Evolutionary conservation across 2,329 filamentous ascomycete species (phyloP), one percentile per base, ranked within the genome.

Genomic region (Lachnellula arida): DNA sequence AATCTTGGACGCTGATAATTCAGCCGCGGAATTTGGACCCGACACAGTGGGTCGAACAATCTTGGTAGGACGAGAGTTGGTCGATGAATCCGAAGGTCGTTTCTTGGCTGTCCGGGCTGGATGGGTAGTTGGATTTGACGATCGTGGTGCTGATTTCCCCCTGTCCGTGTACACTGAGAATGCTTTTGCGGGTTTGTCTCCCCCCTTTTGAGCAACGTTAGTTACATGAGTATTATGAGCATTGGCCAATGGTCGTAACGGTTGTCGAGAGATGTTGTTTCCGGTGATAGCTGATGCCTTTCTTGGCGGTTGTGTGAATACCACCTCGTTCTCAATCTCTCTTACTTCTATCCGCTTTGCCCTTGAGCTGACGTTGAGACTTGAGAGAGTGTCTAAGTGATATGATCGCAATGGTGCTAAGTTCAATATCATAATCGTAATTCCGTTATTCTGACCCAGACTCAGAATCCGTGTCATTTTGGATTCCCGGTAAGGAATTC

Each of bases 391-490:
- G 70, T 97, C 93, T 40, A 96, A 80, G 68, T 97, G 93, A 69
- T 96, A 97, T 64, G 89, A 91, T 60, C 89, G 85, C n/a, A 95
- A 80, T 0, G 94, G 92, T 0, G 93, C 90, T 2, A 97, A 81
- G 68, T 97, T 97, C 39, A 97, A 78, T 56, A 97, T 94, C 94
- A 97, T 97, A 68, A 97, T 82, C 0, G 92, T 97, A 63, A 96
- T 84, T 50, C 94, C 93, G 62, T 96, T 91, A 74, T 97, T 97
- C 74, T 97, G 93, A 2, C 93, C 93, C 8, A 97, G 75, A 0
- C 89, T 93, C 25, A 97, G 74, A 54, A 97, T 97, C 47, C 93
- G 83, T 0, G 94, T 97, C 93, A 97, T 97, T 77, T 97, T 61
- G 53, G 89, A 94, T 70, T 97, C 93, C 55, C 93, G 82, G 71